phyloP scores from a whole-genome alignment of 768 basidiomycete genomes.

The Tulasnella sp. region DNA sequence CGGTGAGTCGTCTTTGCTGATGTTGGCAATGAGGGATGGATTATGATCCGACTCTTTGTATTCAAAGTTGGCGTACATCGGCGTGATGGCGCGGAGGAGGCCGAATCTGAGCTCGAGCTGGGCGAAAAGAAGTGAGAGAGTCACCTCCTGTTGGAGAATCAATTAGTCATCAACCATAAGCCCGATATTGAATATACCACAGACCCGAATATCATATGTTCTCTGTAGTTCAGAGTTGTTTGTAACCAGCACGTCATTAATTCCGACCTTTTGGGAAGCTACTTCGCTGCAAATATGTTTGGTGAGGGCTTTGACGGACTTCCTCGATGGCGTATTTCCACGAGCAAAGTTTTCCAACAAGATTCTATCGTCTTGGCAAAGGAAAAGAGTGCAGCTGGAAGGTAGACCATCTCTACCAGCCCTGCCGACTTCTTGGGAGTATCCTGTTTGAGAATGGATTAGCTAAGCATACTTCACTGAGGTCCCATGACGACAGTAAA shows the following conservation, averaged over 20 bases:
- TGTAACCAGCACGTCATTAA: constrained; percentile 16
- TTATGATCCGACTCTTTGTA: constrained; percentile 25
- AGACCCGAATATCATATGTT: constrained; percentile 31
- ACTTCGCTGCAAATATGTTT: constrained; percentile 18
- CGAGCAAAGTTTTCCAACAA: constrained; percentile 37
- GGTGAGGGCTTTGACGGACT: constrained; percentile 19
- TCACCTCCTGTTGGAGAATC: constrained; percentile 26
- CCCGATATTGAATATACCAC: constrained; percentile 2
- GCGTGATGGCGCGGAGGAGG: constrained; percentile 35
- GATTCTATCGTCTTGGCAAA: constrained; percentile 33
- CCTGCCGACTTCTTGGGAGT: constrained; percentile 35
- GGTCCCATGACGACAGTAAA: background rate
- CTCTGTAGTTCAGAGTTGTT: constrained; percentile 14
- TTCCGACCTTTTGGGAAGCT: constrained; percentile 5
- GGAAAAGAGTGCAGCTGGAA: constrained; percentile 36
- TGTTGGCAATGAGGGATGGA: constrained; percentile 14
- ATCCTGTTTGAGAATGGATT: background rate
- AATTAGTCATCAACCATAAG: background rate
- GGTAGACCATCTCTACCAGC: constrained; percentile 33
- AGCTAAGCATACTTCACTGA: background rate
- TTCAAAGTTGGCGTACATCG: constrained; percentile 34
- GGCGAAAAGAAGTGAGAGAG: constrained; percentile 35
- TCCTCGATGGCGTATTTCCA: constrained; percentile 35
- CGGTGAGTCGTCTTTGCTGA: constrained; percentile 25
- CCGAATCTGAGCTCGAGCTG: constrained; percentile 36